Evolutionary conservation across 768 basidiomycete species (phyloP), one percentile per base, ranked within the genome.

Genomic region (Amyloporia xantha): DNA sequence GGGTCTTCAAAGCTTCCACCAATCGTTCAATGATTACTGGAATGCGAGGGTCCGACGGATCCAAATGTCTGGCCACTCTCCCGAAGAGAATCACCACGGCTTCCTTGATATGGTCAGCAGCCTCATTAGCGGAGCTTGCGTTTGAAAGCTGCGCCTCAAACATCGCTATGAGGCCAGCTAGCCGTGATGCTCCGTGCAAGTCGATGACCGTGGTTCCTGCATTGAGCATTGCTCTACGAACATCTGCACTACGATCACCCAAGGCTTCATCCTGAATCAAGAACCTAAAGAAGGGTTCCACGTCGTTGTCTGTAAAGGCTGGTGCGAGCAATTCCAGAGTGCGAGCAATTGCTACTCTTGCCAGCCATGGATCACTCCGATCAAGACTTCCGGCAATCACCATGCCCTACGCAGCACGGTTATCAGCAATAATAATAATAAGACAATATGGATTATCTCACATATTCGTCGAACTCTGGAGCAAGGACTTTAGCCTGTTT

Each of bases 11-110:
- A 1, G 95, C 91, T 26, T 89, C 88, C 6, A 95, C 80, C 17
- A 98, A 72, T 9, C 92, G 74, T 52, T 91, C 82, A 7, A 97
- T 85, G 53, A 97, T 88, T 10, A 69, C 66, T 0, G 89, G 86
- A 37, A 96, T 81, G 1, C 93, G 84, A 4, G 73, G 53, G 63
- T 97, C 93, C 0, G 78, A 75, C 2, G 81, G 67, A 42, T 89
- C 80, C 38, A 99, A 73, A 67, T 97, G 93, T 5, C 88, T 75
- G 5, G 95, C 95, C 6, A 93, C 79, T 15, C 94, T 84, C 49
- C 95, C 95, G 55, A 97, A 90, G 5, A 97, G 75, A 59, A 98
- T 93, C 49, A 98, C 86, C 4, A 95, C 86, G 0, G 92, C 93
- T 61, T 98, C 95, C 55, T 94, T 91, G 66, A 94, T 89, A 52